Percentiles rank a stretch among this genome's conserved stretches.
phyloP scores from a whole-genome alignment of 225 moss, liverwort and hornwort genomes.

The Straminergon stramineum region DNA sequence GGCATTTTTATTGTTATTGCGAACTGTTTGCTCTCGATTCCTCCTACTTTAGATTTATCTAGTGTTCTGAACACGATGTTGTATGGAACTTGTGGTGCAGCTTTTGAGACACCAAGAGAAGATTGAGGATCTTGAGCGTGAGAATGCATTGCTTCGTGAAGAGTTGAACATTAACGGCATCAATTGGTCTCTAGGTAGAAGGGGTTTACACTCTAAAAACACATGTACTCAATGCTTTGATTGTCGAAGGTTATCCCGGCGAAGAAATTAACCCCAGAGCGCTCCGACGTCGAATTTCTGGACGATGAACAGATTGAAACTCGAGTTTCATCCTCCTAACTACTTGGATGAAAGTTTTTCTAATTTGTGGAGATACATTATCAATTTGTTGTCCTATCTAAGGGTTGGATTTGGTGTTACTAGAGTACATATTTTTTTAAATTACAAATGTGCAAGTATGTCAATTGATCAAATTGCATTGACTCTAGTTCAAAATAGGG shows the following conservation, averaged over 20 bases:
- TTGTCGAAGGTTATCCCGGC: constrained; percentile 38
- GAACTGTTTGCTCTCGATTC: neutral
- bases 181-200: neutral
- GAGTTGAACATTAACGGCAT: constrained; percentile 9
- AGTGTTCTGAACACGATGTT: neutral
- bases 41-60: neutral
- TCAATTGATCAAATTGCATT: no score
- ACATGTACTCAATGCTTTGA: constrained; percentile 23
- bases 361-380: no score
- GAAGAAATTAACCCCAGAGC: constrained; percentile 28
- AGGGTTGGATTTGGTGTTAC: no score
- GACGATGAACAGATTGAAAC: no score
- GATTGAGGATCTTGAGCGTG: constrained; percentile 41
- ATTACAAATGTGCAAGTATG: no score
- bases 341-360: no score
- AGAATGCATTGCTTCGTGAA: constrained; percentile 28
- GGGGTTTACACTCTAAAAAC: neutral
- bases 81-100: constrained; percentile 16
- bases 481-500: no score
- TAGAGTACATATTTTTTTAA: no score
- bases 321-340: no score
- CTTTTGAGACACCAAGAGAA: constrained; percentile 52
- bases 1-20: neutral
- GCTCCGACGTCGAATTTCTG: no score
- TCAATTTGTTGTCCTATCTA: no score